These are phyloP conservation scores for Aspergillus fijiensis DNA, from an alignment of 2,329 filamentous ascomycete species.

Conservation along the genomic window DNA sequence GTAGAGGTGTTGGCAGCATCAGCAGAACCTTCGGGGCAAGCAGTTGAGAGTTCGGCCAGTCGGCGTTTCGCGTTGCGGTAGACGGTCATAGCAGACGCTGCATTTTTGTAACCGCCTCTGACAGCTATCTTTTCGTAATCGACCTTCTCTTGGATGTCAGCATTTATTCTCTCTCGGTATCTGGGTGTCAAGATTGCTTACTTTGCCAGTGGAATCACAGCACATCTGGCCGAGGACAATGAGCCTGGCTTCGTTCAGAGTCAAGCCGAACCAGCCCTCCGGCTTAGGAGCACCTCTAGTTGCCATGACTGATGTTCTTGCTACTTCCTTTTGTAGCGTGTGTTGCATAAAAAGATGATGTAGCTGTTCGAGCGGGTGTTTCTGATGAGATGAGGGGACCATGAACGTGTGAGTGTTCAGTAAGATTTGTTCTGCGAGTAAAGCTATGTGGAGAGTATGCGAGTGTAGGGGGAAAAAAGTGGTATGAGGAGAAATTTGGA, in stretches of 20 bases:
- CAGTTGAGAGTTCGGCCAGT: slow-evolving; percentile 22
- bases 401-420: neutral
- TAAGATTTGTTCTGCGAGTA: neutral
- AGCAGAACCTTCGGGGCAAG: neutral
- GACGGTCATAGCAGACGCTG: slow-evolving; percentile 33
- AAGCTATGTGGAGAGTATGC: neutral
- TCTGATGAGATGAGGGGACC: neutral
- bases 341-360: no score
- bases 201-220: slow-evolving; percentile 17
- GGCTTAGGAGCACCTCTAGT: slow-evolving; percentile 15
- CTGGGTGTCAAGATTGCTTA: neutral
- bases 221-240: slow-evolving; percentile 21
- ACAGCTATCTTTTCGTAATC: slow-evolving; percentile 42
- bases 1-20: neutral
- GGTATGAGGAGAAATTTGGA: neutral
- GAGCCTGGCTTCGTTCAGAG: slow-evolving; percentile 18
- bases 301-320: slow-evolving; percentile 14
- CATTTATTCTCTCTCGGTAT: neutral
- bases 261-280: slow-evolving; percentile 19
- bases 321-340: no score
- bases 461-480: neutral
- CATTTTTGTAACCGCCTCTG: slow-evolving; percentile 38
- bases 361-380: neutral
- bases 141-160: slow-evolving; percentile 27
- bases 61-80: slow-evolving; percentile 42